Conservation (phyloP, 306 rosid genomes). For the Hippophae gyantsensis region DNA sequence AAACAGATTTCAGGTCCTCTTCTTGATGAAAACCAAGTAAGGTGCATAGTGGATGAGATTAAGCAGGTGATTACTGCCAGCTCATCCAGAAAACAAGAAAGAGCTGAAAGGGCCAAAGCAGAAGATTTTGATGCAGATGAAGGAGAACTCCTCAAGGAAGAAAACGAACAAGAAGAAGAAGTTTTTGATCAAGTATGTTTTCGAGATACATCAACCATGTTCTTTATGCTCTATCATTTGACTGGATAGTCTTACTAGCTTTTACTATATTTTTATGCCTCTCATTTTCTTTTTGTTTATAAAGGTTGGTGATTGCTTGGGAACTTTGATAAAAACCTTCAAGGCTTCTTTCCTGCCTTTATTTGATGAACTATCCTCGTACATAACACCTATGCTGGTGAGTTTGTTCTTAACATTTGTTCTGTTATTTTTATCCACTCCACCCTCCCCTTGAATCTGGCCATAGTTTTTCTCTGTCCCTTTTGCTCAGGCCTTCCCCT, state of each 20-base stretch:
- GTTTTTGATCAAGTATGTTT: slow-evolving; percentile 91
- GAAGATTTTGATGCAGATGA: slow-evolving; percentile 99
- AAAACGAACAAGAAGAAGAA: slow-evolving; percentile 99
- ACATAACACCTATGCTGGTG: slow-evolving; percentile 99
- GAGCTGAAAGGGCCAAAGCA: slow-evolving; percentile 78
- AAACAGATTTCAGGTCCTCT: slow-evolving; percentile 68
- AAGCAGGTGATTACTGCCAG: slow-evolving; percentile 93
- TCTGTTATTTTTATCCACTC: background rate
- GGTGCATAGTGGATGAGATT: slow-evolving; percentile 78
- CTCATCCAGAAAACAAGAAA: slow-evolving; percentile 79
- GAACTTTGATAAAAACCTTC: slow-evolving; percentile 92
- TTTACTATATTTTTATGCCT: background rate
- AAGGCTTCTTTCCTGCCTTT: slow-evolving; percentile 90
- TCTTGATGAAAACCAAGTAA: slow-evolving; percentile 84
- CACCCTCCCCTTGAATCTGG: no score
- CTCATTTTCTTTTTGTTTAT: slow-evolving; percentile 13
- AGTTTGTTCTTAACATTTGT: slow-evolving; percentile 20
- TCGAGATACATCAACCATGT: background rate
- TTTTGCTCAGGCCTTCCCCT: no score
- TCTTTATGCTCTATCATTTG: slow-evolving; percentile 5
- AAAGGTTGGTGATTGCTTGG: slow-evolving; percentile 96
- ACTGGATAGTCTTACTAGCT: background rate
- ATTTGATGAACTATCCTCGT: slow-evolving; percentile 82
- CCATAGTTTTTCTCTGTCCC: no score
- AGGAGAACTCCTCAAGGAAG: slow-evolving; percentile 81